Evolutionary conservation across 352 stramenopile genomes (phyloP), one percentile per base, ranked within the genome.

Genomic region (Aphanomyces astaci): DNA sequence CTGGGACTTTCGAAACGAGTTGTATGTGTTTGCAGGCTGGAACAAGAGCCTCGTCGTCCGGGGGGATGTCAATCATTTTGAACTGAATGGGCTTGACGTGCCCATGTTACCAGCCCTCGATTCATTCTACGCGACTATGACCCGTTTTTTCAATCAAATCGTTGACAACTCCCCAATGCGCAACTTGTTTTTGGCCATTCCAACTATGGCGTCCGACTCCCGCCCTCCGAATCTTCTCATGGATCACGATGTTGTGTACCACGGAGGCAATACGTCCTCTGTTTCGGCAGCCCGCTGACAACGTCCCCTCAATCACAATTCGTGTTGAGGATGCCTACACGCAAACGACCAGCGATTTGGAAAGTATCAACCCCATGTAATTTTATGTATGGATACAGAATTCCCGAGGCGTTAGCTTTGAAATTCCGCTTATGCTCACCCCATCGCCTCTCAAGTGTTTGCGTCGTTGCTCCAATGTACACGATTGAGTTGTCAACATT

Each of bases 181-280:
- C 36, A 43, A 15, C 36, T n/a, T n/a, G n/a, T 7, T 43, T 43
- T 7, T 43, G 36, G 7, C 15, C 36, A 15, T 15, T 43, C 36
- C 36, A 43, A 9, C 4, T 2, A 28, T 19, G 2, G 7, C 13
- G 15, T 25, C 30, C 46, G 30, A 9, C 24, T 54, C 46, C 1
- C 13, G 17, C 24, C 32, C 30, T 17, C 30, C 30, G 4, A 63
- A 5, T 2, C 27, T 48, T 52, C 32, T n/a, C 22, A 15, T 43
- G 36, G 13, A n/a, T 17, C 36, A 45, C 15, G 62, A 22, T 1
- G 15, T 57, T 1, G 11, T 24, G 2, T 68, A 59, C 24, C 40
- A 36, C 45, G 62, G 62, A 3, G 62, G 62, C 22, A 68, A 68
- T 31, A n/a, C n/a, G 27, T 52, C 2, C 19, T 68, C 1, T 68